These are phyloP conservation scores for Coniochaeta sp. DNA, from an alignment of 2,329 filamentous ascomycete species.

Conservation along the genomic window DNA sequence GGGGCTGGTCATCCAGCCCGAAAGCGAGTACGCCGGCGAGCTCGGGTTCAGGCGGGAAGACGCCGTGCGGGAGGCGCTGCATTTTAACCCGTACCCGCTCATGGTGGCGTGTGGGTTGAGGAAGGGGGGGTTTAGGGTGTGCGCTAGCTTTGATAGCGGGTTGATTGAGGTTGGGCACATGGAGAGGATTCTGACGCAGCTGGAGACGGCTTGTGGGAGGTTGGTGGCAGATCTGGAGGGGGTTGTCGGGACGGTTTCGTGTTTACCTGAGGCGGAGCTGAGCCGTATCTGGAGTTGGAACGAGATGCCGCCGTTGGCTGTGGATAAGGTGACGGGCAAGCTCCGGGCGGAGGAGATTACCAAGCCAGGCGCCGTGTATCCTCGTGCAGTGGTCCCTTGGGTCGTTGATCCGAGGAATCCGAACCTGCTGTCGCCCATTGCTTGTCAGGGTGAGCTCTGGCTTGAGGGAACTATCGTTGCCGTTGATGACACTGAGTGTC, in stretches of 20 bases:
- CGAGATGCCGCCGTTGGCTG: slow-evolving; percentile 23
- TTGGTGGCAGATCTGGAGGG: slow-evolving; percentile 17
- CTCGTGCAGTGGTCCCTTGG: slow-evolving; percentile 24
- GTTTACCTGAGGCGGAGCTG: slow-evolving; percentile 27
- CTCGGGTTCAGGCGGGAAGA: slow-evolving; percentile 12
- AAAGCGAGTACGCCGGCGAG: slow-evolving; percentile 17
- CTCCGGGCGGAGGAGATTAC: slow-evolving; percentile 12
- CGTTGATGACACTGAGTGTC: slow-evolving; percentile 18
- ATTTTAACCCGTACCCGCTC: slow-evolving; percentile 40
- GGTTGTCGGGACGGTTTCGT: slow-evolving; percentile 25
- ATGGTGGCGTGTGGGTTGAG: slow-evolving; percentile 39
- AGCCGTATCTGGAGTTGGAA: slow-evolving; percentile 36
- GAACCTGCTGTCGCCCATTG: slow-evolving; percentile 30
- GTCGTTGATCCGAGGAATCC: slow-evolving; percentile 23
- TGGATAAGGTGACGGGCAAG: slow-evolving; percentile 18
- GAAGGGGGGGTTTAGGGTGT: slow-evolving; percentile 32
- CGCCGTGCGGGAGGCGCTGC: slow-evolving; percentile 15
- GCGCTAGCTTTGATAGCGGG: slow-evolving; percentile 33
- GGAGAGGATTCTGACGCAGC: slow-evolving; percentile 26
- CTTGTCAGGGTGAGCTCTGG: slow-evolving; percentile 29
- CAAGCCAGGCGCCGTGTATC: slow-evolving; percentile 23
- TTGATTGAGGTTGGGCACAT: slow-evolving; percentile 27
- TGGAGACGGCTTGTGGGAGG: slow-evolving; percentile 21
- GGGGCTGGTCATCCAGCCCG: slow-evolving; percentile 45
- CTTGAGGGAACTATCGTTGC: slow-evolving; percentile 29